phyloP scores from a whole-genome alignment of 768 basidiomycete genomes.

The Austroboletus eburneus region DNA sequence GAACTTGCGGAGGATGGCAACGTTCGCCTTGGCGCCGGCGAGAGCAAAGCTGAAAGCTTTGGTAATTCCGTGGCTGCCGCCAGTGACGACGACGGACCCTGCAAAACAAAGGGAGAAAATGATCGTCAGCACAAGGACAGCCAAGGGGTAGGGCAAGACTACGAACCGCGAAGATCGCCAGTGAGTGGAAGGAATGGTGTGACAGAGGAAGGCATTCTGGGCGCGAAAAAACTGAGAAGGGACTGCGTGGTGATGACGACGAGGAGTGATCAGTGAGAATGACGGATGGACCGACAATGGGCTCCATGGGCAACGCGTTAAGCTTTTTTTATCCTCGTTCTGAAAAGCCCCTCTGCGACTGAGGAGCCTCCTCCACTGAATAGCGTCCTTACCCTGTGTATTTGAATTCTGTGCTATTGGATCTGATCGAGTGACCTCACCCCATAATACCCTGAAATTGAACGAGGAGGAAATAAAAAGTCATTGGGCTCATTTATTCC shows the following conservation, averaged over 20 bases:
- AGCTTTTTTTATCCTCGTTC: conserved; percentile 12
- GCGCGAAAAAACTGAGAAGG: background rate
- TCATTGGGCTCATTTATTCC: background rate
- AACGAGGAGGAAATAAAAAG: background rate
- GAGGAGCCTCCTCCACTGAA: conserved; percentile 5
- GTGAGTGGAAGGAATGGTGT: too few relatives aligned
- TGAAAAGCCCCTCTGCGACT: conserved; percentile 12
- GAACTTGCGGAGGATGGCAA: conserved; percentile 60
- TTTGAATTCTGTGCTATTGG: background rate
- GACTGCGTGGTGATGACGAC: conserved; percentile 1
- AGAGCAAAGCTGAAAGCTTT: conserved; percentile 49
- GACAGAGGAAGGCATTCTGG: conserved; percentile 9
- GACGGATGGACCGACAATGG: too few relatives aligned
- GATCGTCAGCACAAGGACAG: background rate
- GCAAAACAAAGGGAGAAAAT: conserved; percentile 8
- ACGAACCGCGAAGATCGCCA: conserved; percentile 31
- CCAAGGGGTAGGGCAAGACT: background rate
- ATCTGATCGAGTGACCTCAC: conserved; percentile 17
- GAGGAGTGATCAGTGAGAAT: too few relatives aligned
- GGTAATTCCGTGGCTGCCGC: conserved; percentile 62
- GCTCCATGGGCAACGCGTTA: too few relatives aligned
- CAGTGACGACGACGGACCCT: conserved; percentile 54
- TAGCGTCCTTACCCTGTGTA: conserved; percentile 1
- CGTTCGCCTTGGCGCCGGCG: conserved; percentile 51
- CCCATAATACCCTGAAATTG: background rate